Percentiles rank a stretch among this genome's conserved stretches.
phyloP scores from a whole-genome alignment of 108 stramenopile species.

The Licmophora abbreviata region DNA sequence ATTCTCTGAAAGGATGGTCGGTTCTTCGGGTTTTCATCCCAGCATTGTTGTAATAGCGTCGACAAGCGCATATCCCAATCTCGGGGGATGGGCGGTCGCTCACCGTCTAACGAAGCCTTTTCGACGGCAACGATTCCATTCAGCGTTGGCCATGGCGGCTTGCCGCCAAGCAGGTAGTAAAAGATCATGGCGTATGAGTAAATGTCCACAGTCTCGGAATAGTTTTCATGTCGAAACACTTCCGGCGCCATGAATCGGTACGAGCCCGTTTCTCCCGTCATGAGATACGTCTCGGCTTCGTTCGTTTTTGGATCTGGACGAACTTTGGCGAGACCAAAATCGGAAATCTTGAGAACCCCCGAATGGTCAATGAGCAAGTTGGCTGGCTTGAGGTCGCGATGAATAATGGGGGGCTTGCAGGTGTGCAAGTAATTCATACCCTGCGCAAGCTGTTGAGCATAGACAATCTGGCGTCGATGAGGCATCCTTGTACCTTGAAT shows the following conservation, averaged over 20 bases:
- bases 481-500: constrained; percentile 62
- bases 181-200: constrained; percentile 89
- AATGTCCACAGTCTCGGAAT: constrained; percentile 86
- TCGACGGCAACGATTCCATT: constrained; percentile 64
- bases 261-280: constrained; percentile 85
- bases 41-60: constrained; percentile 61
- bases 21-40: constrained; percentile 68
- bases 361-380: constrained; percentile 82
- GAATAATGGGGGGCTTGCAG: constrained; percentile 81
- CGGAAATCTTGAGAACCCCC: constrained; percentile 88
- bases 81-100: constrained; percentile 68
- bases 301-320: constrained; percentile 57
- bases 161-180: constrained; percentile 66
- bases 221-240: constrained; percentile 72
- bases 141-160: constrained; percentile 65
- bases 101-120: constrained; percentile 70
- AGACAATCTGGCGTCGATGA: constrained; percentile 53
- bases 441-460: constrained; percentile 74
- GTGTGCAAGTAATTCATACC: constrained; percentile 91
- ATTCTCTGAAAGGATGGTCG: constrained; percentile 73
- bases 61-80: constrained; percentile 53
- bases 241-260: constrained; percentile 91
- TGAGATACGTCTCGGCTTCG: constrained; percentile 49
- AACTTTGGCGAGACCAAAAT: constrained; percentile 93
- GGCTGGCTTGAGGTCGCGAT: constrained; percentile 86